Base-by-base conservation (phyloP, 306 rosid genomes). In the Datisca glomerata region DNA sequence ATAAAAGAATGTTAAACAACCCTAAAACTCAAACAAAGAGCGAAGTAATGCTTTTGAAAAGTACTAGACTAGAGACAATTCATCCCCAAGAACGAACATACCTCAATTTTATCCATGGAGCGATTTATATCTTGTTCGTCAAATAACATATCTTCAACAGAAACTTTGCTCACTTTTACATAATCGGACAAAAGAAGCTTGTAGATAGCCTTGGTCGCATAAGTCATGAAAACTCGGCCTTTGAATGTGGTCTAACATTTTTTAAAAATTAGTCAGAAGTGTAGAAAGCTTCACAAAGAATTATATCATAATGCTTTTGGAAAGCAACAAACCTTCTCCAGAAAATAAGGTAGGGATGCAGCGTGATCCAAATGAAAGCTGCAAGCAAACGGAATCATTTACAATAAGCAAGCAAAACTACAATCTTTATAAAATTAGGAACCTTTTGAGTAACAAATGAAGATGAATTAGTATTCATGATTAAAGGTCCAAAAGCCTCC, bases 31-130 rank as follows among this genome's bases (percentile, higher is more conserved):
- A n/a, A n/a, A n/a, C n/a, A n/a, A n/a, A n/a, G n/a, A n/a, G n/a
- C n/a, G n/a, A n/a, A n/a, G n/a, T n/a, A n/a, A n/a, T n/a, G n/a
- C n/a, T n/a, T n/a, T n/a, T n/a, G n/a, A n/a, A n/a, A n/a, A n/a
- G n/a, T n/a, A n/a, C n/a, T n/a, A n/a, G n/a, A n/a, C n/a, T n/a
- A n/a, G n/a, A n/a, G n/a, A n/a, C n/a, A n/a, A n/a, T n/a, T n/a
- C 35, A 31, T 31, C 36, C 9, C n/a, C n/a, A 14, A 31, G 36
- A 31, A 31, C 9, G 36, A 8, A 51, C 57, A 38, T 41, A 81
- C 96, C 95, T 89, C 97, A 62, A 89, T 83, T 64, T 74, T 89
- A 48, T 89, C 95, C 97, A 83, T 89, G 59, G 95, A 89, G 43
- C 93, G 82, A 55, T 74, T 76, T 59, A 87, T 87, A 67, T 87